A percentile compares a stretch with the other conserved stretches of the same genome.
Conservation (phyloP, 2,329 filamentous ascomycete genomes). For the Leptographium radiaticola region DNA sequence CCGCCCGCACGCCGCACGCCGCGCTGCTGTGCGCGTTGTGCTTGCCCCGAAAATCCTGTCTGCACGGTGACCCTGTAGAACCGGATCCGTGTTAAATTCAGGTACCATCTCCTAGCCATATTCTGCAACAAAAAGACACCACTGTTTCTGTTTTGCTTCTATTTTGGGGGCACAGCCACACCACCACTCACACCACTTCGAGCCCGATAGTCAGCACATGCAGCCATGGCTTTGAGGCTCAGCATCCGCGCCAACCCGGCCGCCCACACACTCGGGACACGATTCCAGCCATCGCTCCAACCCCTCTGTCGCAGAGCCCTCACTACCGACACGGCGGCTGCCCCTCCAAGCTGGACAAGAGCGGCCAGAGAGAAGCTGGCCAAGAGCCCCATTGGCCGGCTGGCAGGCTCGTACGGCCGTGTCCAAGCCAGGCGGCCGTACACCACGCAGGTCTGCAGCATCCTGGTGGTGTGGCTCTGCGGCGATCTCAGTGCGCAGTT, state of each 20-base stretch:
- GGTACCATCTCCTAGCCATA: neutral
- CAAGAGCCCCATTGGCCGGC: slow-evolving; percentile 10
- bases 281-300: neutral
- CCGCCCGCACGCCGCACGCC: neutral
- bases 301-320: neutral
- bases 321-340: neutral
- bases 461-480: slow-evolving; percentile 64
- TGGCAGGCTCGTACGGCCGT: slow-evolving; percentile 48
- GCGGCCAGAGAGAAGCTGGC: neutral
- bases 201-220: neutral
- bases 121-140: neutral
- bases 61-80: neutral
- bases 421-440: slow-evolving; percentile 61
- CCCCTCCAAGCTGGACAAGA: neutral
- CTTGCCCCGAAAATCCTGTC: neutral
- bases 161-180: neutral
- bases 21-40: neutral
- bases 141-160: neutral
- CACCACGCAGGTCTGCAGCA: slow-evolving; percentile 63
- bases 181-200: neutral
- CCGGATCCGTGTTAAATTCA: neutral
- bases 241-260: neutral
- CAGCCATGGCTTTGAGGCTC: neutral
- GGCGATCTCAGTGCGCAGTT: slow-evolving; percentile 68
- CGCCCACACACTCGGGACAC: neutral